Percentiles rank a stretch among this genome's conserved stretches.
Evolutionary conservation across 1,284 basidiomycete species (phyloP).

Genomic region (Heterobasidion irregulare): DNA sequence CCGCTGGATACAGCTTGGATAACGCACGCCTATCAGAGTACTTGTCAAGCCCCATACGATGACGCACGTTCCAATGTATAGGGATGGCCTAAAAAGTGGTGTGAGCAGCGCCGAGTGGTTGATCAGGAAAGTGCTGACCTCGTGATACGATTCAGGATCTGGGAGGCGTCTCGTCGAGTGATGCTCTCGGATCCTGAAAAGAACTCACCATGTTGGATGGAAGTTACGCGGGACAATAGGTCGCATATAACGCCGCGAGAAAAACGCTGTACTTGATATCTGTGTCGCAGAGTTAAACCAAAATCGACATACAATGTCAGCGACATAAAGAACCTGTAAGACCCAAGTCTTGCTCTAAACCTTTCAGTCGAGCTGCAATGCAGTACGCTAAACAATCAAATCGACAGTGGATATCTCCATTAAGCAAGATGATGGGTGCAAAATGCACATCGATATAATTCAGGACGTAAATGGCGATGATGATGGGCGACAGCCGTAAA

Average conservation of each 20-base stretch:
- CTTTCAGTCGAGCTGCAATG: conserved; percentile 54
- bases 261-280: conserved; percentile 55
- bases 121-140: conserved; percentile 23
- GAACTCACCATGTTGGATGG: conserved; percentile 54
- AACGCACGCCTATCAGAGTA: conserved; percentile 45
- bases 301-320: not conserved
- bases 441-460: conserved; percentile 58
- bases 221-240: conserved; percentile 54
- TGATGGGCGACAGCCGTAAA: conserved; percentile 46
- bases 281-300: conserved; percentile 14
- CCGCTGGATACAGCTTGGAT: not conserved
- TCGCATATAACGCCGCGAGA: conserved; percentile 50
- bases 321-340: conserved; percentile 30
- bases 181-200: not conserved
- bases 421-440: not conserved
- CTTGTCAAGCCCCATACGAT: conserved; percentile 59
- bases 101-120: not conserved
- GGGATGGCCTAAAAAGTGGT: conserved; percentile 37
- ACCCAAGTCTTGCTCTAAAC: conserved; percentile 47
- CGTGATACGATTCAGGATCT: conserved; percentile 46
- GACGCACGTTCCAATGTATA: conserved; percentile 53
- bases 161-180: not conserved
- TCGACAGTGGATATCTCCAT: not conserved
- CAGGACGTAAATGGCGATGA: conserved; percentile 57
- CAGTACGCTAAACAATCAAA: conserved; percentile 36